These are phyloP conservation scores for Escallonia rubra DNA, from an alignment of 129 eudicot genomes.

Conservation along the genomic window DNA sequence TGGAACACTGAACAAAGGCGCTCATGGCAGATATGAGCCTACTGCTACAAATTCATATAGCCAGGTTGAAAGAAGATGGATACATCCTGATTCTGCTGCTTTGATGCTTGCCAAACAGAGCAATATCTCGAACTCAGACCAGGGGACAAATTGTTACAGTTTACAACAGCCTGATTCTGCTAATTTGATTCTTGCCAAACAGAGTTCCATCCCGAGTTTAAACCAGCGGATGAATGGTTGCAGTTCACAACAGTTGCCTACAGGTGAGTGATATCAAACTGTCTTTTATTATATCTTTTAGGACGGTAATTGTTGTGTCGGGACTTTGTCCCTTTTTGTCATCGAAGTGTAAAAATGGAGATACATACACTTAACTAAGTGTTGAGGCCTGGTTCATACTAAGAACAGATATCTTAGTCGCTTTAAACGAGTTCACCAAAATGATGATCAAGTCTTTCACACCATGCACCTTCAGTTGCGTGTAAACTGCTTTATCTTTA, in stretches of 20 bases:
- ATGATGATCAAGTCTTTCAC: too few species aligned
- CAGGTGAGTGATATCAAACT: conserved; percentile 21
- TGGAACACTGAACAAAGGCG: conserved; percentile 19
- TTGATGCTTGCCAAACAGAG: conserved; percentile 21
- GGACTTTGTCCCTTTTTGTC: too few species aligned
- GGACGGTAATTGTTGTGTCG: not conserved
- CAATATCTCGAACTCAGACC: conserved; percentile 16
- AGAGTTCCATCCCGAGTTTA: conserved; percentile 15
- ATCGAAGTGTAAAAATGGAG: too few species aligned
- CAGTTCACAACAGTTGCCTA: conserved; percentile 21
- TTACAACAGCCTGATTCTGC: conserved; percentile 13
- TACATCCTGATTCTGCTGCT: conserved; percentile 6
- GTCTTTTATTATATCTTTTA: not conserved
- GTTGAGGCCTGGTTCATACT: too few species aligned
- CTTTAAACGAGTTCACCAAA: too few species aligned
- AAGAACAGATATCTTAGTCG: too few species aligned
- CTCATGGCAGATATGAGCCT: conserved; percentile 10
- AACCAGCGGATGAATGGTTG: conserved; percentile 11
- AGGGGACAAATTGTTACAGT: conserved; percentile 11
- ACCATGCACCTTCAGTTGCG: too few species aligned
- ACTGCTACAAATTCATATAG: conserved; percentile 14
- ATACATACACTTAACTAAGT: too few species aligned
- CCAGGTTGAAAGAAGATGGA: conserved; percentile 16
- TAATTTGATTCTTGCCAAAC: conserved; percentile 18
- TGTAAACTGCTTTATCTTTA: too few species aligned